Evolutionary conservation across 495 filamentous ascomycete species (phyloP).

Genomic region (Neurospora sp.): DNA sequence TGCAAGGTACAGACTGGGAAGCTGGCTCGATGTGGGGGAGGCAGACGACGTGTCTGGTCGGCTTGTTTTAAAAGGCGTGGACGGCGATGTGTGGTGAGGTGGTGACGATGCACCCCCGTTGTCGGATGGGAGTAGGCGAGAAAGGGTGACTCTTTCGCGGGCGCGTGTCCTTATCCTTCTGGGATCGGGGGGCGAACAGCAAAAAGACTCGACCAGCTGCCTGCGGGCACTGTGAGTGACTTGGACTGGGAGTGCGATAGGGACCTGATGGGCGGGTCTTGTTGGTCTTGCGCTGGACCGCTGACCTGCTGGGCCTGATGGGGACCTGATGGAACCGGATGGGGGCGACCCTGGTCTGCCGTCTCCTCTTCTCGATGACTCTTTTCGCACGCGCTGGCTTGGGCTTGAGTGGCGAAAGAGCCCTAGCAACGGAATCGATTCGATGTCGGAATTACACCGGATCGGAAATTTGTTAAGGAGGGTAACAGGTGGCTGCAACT

Average conservation of each 20-base stretch:
- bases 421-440: neutral
- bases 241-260: slow-evolving; percentile 22
- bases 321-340: slow-evolving; percentile 1
- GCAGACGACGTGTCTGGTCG: neutral
- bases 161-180: slow-evolving; percentile 23
- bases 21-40: slow-evolving; percentile 7
- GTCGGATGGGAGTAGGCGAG: slow-evolving; percentile 10
- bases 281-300: slow-evolving; percentile 1
- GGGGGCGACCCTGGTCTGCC: slow-evolving; percentile 21
- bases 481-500: slow-evolving; percentile 38
- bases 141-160: slow-evolving; percentile 27
- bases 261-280: slow-evolving; percentile 15
- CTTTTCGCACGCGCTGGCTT: slow-evolving; percentile 27
- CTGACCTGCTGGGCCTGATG: neutral
- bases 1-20: slow-evolving; percentile 8
- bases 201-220: neutral
- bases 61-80: neutral
- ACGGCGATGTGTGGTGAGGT: slow-evolving; percentile 1
- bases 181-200: neutral
- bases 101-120: slow-evolving; percentile 5
- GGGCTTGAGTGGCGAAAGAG: slow-evolving; percentile 14
- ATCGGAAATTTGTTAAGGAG: slow-evolving; percentile 1
- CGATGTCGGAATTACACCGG: neutral
- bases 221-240: slow-evolving; percentile 10
- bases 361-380: slow-evolving; percentile 28